Conservation (phyloP, 176 grass and related monocot species). For the Echinochloa phyllopogon region DNA sequence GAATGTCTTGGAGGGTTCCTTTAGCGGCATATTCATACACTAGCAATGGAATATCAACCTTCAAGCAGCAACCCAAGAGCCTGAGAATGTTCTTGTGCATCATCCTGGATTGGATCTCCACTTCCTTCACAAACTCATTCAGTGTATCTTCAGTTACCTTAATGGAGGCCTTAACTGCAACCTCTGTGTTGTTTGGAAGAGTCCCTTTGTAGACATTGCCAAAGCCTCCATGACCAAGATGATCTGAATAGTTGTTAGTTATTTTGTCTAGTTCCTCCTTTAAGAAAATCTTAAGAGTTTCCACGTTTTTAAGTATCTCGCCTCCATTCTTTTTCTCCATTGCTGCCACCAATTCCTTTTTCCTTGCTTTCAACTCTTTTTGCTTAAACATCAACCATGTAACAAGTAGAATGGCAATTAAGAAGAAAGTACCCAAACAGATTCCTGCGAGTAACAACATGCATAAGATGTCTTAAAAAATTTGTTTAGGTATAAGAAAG, state of each 20-base stretch:
- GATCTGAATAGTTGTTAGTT: neutral
- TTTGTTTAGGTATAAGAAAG: too few relatives aligned
- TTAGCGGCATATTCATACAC: constrained; percentile 28
- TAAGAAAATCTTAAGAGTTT: neutral
- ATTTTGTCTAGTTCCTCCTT: neutral
- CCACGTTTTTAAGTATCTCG: neutral
- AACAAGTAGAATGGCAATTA: neutral
- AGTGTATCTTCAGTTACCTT: neutral
- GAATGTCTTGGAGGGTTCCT: neutral
- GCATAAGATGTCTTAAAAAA: too few relatives aligned
- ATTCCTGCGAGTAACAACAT: neutral
- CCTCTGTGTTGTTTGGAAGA: neutral
- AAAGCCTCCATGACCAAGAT: neutral
- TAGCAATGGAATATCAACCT: neutral
- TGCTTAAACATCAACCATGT: neutral
- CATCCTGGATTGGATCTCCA: neutral
- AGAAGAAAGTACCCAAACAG: neutral
- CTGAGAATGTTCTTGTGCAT: constrained; percentile 28
- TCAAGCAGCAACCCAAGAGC: constrained; percentile 17
- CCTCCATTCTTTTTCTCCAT: neutral
- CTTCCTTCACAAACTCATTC: neutral
- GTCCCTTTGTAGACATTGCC: neutral
- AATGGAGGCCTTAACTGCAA: neutral
- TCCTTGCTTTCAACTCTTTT: too few relatives aligned
- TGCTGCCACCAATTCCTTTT: too few relatives aligned